phyloP scores from a whole-genome alignment of 2,329 filamentous ascomycete genomes.

The Aspergillus sojae region DNA sequence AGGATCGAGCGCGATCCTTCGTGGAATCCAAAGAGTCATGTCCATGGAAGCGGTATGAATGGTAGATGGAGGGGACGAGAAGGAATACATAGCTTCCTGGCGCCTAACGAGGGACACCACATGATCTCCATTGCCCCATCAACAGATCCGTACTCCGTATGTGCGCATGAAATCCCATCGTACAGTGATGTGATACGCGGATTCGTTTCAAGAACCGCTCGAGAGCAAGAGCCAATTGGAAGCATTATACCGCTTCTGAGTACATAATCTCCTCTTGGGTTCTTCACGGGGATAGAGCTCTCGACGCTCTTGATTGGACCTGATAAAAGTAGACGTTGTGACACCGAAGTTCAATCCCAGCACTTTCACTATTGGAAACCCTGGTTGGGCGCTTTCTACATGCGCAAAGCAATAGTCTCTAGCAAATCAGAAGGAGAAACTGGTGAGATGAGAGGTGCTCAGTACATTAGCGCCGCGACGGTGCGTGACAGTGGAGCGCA shows the following conservation, averaged over 20 bases:
- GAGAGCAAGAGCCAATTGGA: slow-evolving; percentile 16
- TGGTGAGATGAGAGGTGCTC: slow-evolving; percentile 11
- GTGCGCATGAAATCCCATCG: slow-evolving; percentile 1
- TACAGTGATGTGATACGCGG: slow-evolving; percentile 13
- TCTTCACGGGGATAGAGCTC: slow-evolving; percentile 17
- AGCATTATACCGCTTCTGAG: background rate
- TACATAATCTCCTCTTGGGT: slow-evolving; percentile 14
- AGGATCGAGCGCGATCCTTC: slow-evolving; percentile 6
- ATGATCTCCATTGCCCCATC: slow-evolving; percentile 11
- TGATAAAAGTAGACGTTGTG: background rate
- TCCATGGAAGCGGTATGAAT: background rate
- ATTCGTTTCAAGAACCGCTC: slow-evolving; percentile 15
- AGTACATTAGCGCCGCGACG: slow-evolving; percentile 18
- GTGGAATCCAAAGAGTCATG: slow-evolving; percentile 7
- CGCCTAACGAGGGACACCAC: slow-evolving; percentile 18
- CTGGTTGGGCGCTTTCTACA: slow-evolving; percentile 18
- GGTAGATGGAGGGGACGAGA: slow-evolving; percentile 12
- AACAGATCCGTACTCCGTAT: slow-evolving; percentile 1
- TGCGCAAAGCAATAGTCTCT: slow-evolving; percentile 5
- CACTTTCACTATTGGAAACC: slow-evolving; percentile 7
- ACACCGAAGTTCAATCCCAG: background rate
- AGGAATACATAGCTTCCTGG: slow-evolving; percentile 21
- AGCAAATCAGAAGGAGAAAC: slow-evolving; percentile 14
- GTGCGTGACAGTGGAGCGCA: slow-evolving; percentile 22
- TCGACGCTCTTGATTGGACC: slow-evolving; percentile 15